Evolutionary conservation across 306 rosid genomes (phyloP).

Genomic region (Vicia faba): DNA sequence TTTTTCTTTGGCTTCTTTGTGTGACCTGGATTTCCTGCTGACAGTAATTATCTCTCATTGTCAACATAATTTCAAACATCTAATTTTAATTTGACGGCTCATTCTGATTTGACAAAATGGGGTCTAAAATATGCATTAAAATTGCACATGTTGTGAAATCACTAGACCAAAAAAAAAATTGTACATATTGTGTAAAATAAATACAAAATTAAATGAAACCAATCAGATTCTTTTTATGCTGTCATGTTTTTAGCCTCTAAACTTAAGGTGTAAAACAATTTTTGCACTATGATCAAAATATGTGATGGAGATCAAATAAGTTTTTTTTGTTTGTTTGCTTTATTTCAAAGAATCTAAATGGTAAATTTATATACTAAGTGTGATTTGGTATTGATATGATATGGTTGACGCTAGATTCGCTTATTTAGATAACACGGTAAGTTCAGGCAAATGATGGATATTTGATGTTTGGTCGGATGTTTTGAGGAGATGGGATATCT

Average conservation of each 20-base stretch:
- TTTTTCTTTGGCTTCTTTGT: conserved; percentile 24
- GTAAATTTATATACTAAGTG: too few species aligned
- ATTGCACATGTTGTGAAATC: background rate
- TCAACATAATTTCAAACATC: background rate
- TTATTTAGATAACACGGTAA: too few species aligned
- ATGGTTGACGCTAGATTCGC: too few species aligned
- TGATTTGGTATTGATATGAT: too few species aligned
- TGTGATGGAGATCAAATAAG: conserved; percentile 9
- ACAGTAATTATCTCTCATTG: background rate
- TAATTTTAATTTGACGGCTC: background rate
- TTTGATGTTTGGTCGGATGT: too few species aligned
- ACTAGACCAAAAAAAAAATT: too few species aligned
- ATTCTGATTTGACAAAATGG: background rate
- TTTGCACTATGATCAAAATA: conserved; percentile 24
- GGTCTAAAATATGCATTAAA: background rate
- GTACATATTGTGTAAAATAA: too few species aligned
- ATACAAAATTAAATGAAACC: background rate
- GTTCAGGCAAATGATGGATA: too few species aligned
- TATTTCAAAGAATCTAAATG: too few species aligned
- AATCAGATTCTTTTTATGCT: background rate
- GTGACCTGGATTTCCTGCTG: background rate
- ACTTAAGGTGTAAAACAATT: background rate
- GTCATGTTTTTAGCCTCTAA: conserved; percentile 34
- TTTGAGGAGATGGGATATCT: too few species aligned
- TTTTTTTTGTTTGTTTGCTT: background rate